Percentiles rank a stretch among this genome's conserved stretches.
These are phyloP conservation scores for Volvariella volvacea DNA, from an alignment of 1,284 basidiomycete species.

Conservation along the genomic window DNA sequence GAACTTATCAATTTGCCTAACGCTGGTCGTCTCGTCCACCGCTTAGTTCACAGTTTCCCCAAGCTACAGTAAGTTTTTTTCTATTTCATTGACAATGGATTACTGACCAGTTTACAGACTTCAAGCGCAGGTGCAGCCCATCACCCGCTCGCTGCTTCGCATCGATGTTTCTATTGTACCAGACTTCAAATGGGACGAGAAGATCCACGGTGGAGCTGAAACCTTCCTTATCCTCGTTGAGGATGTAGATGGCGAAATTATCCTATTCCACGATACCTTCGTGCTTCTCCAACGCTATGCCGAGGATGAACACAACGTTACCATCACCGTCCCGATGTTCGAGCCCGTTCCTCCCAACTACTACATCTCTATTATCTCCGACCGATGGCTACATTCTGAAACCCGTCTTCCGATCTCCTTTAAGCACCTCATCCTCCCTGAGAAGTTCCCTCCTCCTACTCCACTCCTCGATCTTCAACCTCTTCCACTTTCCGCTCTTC, in stretches of 20 bases:
- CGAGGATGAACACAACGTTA: conserved; percentile 89
- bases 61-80: conserved; percentile 70
- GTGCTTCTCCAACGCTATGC: conserved; percentile 88
- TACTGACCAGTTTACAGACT: conserved; percentile 37
- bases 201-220: conserved; percentile 84
- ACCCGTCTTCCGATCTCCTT: conserved; percentile 95
- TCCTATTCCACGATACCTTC: conserved; percentile 93
- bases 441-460: conserved; percentile 93
- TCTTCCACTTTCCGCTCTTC: conserved; percentile 84
- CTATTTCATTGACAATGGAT: conserved; percentile 3
- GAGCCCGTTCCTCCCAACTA: conserved; percentile 98
- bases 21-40: conserved; percentile 87
- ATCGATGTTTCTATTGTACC: conserved; percentile 90
- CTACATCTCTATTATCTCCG: conserved; percentile 92
- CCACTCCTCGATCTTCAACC: conserved; percentile 91
- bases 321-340: conserved; percentile 93
- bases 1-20: conserved; percentile 93
- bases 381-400: conserved; percentile 94
- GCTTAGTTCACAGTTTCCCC: conserved; percentile 96
- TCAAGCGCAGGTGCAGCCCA: conserved; percentile 91
- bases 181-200: conserved; percentile 97
- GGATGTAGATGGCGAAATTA: conserved; percentile 94
- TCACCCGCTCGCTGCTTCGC: conserved; percentile 83
- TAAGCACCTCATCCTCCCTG: conserved; percentile 95
- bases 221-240: conserved; percentile 93